Conservation (phyloP, 2,329 filamentous ascomycete genomes). For the Penicillium sclerotigenum region DNA sequence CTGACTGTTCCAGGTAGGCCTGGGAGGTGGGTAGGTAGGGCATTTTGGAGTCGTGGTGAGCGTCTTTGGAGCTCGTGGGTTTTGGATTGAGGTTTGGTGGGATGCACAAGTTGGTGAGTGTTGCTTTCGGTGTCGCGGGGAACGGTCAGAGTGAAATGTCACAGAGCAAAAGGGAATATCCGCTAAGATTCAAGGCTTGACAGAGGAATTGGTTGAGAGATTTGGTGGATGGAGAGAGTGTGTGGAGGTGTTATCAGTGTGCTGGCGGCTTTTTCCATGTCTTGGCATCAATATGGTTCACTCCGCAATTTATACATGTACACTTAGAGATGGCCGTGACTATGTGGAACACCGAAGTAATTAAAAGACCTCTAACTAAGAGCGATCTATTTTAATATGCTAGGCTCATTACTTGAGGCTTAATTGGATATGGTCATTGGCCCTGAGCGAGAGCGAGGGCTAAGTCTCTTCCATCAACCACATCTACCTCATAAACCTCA, state of each 20-base stretch:
- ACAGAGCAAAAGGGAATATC: background rate
- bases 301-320: background rate
- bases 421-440: background rate
- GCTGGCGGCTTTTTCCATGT: slow-evolving; percentile 26
- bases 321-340: background rate
- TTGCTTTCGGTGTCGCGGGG: background rate
- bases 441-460: background rate
- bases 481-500: background rate
- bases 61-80: slow-evolving; percentile 11
- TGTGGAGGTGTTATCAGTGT: slow-evolving; percentile 20
- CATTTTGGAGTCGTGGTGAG: slow-evolving; percentile 53
- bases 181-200: background rate
- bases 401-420: no score
- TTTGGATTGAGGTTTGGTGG: background rate
- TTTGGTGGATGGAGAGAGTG: slow-evolving; percentile 12
- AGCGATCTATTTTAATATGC: background rate
- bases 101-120: background rate
- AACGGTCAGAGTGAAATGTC: background rate
- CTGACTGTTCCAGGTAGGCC: slow-evolving; percentile 87
- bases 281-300: slow-evolving; percentile 18
- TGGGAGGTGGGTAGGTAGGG: slow-evolving; percentile 76
- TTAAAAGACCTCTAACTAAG: background rate
- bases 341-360: no score
- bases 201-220: background rate
- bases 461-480: background rate